Evolutionary conservation across 2,329 filamentous ascomycete species (phyloP).

Genomic region (Pezicula neosporulosa): DNA sequence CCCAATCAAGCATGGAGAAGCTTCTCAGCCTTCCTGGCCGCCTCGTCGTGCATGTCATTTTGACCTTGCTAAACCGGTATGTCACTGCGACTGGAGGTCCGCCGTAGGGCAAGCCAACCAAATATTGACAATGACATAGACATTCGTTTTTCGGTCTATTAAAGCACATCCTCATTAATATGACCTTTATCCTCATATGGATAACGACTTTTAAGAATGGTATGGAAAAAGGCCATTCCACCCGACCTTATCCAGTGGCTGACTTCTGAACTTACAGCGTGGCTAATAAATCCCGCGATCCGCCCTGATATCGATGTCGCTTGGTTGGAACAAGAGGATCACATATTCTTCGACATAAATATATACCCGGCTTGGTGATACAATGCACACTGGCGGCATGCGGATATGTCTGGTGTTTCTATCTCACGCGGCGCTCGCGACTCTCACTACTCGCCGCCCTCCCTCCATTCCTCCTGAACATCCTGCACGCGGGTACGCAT

Average conservation of each 20-base stretch:
- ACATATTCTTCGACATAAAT: slow-evolving; percentile 19
- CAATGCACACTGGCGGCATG: slow-evolving; percentile 15
- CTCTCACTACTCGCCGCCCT: slow-evolving; percentile 20
- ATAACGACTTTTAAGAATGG: slow-evolving; percentile 28
- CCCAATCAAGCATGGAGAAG: too few species aligned
- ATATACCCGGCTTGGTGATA: slow-evolving; percentile 14
- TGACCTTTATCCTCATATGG: slow-evolving; percentile 24
- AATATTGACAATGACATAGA: slow-evolving; percentile 9
- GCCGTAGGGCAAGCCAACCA: background rate
- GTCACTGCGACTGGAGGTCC: background rate
- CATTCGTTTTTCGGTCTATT: slow-evolving; percentile 23
- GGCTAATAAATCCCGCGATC: slow-evolving; percentile 23
- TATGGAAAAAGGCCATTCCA: slow-evolving; percentile 1
- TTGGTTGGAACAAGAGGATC: slow-evolving; percentile 20
- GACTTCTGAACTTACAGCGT: slow-evolving; percentile 13
- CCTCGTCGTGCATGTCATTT: too few species aligned
- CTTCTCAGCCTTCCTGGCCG: too few species aligned
- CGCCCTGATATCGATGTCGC: slow-evolving; percentile 22
- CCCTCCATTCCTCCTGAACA: slow-evolving; percentile 51
- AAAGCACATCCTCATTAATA: slow-evolving; percentile 23
- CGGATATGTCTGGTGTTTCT: slow-evolving; percentile 24
- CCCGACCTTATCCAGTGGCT: background rate
- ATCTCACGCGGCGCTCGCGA: slow-evolving; percentile 19
- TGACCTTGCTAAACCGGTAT: background rate
- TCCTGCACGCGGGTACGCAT: slow-evolving; percentile 83